Percentiles rank a stretch among this genome's conserved stretches.
Conservation (phyloP, 768 basidiomycete genomes). For the Pisolithus albus region DNA sequence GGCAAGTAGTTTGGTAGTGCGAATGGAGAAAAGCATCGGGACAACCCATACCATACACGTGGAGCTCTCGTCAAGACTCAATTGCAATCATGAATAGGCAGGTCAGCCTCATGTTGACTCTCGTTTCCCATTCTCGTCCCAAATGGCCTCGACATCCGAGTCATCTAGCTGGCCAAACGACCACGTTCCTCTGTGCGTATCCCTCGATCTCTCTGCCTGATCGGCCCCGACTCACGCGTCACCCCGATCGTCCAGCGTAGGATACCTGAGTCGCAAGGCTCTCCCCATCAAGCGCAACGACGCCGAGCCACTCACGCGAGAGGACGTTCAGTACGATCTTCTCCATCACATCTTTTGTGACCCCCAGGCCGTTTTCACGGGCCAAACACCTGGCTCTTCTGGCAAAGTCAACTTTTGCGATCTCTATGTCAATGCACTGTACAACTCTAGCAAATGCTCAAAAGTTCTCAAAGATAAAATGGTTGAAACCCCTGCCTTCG, state of each 20-base stretch:
- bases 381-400: slow-evolving; percentile 43
- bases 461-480: slow-evolving; percentile 87
- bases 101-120: slow-evolving; percentile 25
- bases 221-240: not conserved
- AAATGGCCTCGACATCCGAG: slow-evolving; percentile 43
- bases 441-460: slow-evolving; percentile 77
- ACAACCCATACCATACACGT: slow-evolving; percentile 18
- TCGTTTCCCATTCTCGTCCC: slow-evolving; percentile 19
- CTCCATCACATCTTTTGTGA: slow-evolving; percentile 75
- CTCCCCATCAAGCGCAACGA: slow-evolving; percentile 78
- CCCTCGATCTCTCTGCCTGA: not conserved
- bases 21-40: slow-evolving; percentile 12
- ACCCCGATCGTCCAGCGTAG: slow-evolving; percentile 33
- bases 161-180: slow-evolving; percentile 41
- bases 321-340: slow-evolving; percentile 84
- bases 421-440: slow-evolving; percentile 76
- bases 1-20: slow-evolving; percentile 16
- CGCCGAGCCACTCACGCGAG: slow-evolving; percentile 74
- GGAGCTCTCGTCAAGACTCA: slow-evolving; percentile 25
- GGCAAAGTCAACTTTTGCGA: slow-evolving; percentile 68
- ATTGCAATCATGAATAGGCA: slow-evolving; percentile 14
- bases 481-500: slow-evolving; percentile 72
- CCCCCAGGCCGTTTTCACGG: slow-evolving; percentile 61
- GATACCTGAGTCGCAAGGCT: slow-evolving; percentile 54
- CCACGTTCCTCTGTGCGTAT: slow-evolving; percentile 46